A percentile compares a stretch with the other conserved stretches of the same genome.
Conservation (phyloP, 768 basidiomycete species). For the Termitomyces titanicus region DNA sequence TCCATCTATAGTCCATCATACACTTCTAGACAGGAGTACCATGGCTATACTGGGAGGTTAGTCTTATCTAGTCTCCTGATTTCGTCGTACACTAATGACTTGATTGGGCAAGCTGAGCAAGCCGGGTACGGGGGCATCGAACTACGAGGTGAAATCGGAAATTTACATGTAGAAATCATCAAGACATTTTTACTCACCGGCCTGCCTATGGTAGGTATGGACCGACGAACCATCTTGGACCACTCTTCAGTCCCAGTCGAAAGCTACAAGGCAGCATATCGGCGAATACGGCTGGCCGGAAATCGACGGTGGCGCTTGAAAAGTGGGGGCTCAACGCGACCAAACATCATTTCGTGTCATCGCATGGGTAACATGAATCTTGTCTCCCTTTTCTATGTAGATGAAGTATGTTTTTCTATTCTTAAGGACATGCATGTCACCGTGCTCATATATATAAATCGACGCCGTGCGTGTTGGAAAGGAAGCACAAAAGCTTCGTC, state of each 20-base stretch:
- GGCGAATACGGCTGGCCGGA: constrained; percentile 23
- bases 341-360: no score
- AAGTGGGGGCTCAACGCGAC: no score
- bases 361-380: no score
- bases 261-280: constrained; percentile 15
- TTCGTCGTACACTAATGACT: neutral
- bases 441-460: no score
- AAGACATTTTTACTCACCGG: neutral
- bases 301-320: constrained; percentile 17
- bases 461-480: no score
- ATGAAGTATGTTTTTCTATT: no score
- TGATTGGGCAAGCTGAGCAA: constrained; percentile 5
- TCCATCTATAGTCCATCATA: neutral
- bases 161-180: neutral
- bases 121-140: constrained; percentile 18
- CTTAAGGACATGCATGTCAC: no score
- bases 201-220: constrained; percentile 16
- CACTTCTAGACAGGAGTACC: constrained; percentile 19
- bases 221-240: constrained; percentile 24
- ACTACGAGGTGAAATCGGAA: constrained; percentile 17
- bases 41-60: constrained; percentile 25
- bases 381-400: no score
- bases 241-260: constrained; percentile 17
- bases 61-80: neutral
- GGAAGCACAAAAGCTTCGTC: no score